Evolutionary conservation across 768 basidiomycete species (phyloP).

Genomic region (Kwoniella mangroviensis): DNA sequence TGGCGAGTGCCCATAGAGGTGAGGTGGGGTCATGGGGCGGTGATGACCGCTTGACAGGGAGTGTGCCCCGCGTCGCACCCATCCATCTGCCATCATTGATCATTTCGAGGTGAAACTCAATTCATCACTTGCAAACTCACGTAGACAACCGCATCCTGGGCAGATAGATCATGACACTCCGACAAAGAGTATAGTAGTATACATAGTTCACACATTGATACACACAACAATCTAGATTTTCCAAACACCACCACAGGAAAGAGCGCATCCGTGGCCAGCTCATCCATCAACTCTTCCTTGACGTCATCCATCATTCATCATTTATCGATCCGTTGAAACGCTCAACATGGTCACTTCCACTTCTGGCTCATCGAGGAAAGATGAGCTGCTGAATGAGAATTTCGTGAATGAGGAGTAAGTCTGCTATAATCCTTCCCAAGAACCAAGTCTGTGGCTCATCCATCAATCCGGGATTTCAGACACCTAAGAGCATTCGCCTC

Average conservation of each 20-base stretch:
- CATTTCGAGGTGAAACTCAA: neutral
- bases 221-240: neutral
- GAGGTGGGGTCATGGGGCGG: neutral
- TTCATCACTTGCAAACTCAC: neutral
- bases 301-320: neutral
- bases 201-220: neutral
- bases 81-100: neutral
- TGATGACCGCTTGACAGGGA: neutral
- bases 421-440: neutral
- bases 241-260: neutral
- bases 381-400: slow-evolving; percentile 61
- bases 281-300: neutral
- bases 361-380: neutral
- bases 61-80: neutral
- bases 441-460: neutral
- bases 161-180: too few relatives aligned
- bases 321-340: neutral
- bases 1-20: neutral
- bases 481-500: slow-evolving; percentile 78
- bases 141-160: too few relatives aligned
- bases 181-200: too few relatives aligned
- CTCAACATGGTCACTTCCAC: neutral
- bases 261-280: neutral
- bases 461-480: slow-evolving; percentile 51
- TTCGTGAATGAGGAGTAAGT: slow-evolving; percentile 76